Percentiles rank a stretch among this genome's conserved stretches.
Evolutionary conservation across 2,329 filamentous ascomycete genomes (phyloP).

Genomic region (Alternaria atra): DNA sequence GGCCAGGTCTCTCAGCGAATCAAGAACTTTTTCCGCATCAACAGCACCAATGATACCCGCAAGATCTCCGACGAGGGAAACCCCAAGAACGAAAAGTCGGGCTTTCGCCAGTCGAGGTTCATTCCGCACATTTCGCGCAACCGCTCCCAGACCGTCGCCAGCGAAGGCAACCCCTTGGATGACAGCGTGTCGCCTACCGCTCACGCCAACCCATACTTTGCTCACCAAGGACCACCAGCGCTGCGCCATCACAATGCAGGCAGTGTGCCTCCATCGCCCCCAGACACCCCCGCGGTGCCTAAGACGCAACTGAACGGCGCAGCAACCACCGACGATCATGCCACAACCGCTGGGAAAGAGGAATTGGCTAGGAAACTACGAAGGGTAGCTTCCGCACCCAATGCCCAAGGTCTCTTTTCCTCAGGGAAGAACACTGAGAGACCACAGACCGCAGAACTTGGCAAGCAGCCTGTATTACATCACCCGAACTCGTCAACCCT

Average conservation of each 20-base stretch:
- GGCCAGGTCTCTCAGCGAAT: slow-evolving; percentile 69
- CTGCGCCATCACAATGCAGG: slow-evolving; percentile 94
- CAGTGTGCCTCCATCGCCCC: slow-evolving; percentile 90
- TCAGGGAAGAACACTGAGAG: slow-evolving; percentile 61
- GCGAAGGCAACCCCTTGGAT: slow-evolving; percentile 90
- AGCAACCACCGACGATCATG: slow-evolving; percentile 69
- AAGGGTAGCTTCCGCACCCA: slow-evolving; percentile 94
- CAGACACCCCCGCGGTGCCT: slow-evolving; percentile 80
- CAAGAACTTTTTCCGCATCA: slow-evolving; percentile 76
- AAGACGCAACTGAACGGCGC: slow-evolving; percentile 71
- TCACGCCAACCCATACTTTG: slow-evolving; percentile 96
- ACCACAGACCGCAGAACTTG: slow-evolving; percentile 84
- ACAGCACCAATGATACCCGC: slow-evolving; percentile 59
- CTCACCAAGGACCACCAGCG: slow-evolving; percentile 91
- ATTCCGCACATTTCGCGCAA: slow-evolving; percentile 87
- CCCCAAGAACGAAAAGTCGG: slow-evolving; percentile 70
- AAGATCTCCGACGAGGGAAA: slow-evolving; percentile 52
- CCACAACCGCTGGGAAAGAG: slow-evolving; percentile 84
- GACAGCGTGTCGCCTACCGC: slow-evolving; percentile 91
- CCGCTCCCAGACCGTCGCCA: slow-evolving; percentile 88
- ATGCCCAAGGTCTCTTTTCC: slow-evolving; percentile 89
- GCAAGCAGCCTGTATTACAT: slow-evolving; percentile 78
- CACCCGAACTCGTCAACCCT: slow-evolving; percentile 63
- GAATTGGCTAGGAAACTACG: slow-evolving; percentile 92
- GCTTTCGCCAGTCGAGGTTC: slow-evolving; percentile 86